Conservation (phyloP, 805 yeast genomes). For the Phaffomyces antillensis region DNA sequence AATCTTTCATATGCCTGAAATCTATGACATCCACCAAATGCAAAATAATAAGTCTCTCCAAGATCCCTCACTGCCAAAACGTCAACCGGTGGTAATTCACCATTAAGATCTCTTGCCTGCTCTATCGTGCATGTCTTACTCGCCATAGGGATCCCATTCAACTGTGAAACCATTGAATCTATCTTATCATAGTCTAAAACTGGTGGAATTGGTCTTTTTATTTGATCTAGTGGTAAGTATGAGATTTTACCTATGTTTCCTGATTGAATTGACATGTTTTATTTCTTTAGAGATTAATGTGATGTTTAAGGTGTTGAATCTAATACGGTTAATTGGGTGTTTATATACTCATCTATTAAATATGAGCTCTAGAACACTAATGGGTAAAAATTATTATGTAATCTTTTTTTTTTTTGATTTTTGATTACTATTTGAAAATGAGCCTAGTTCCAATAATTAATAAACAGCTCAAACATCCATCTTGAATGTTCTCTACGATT, state of each 20-base stretch:
- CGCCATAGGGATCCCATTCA: constrained; percentile 56
- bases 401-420: too few relatives aligned
- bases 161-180: constrained; percentile 69
- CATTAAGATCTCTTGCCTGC: constrained; percentile 32
- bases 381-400: too few relatives aligned
- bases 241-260: constrained; percentile 42
- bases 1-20: constrained; percentile 74
- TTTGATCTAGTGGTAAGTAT: constrained; percentile 58
- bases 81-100: constrained; percentile 79
- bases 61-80: constrained; percentile 59
- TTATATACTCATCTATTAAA: too few relatives aligned
- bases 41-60: constrained; percentile 61
- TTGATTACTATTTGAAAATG: too few relatives aligned
- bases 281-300: too few relatives aligned
- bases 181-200: constrained; percentile 70
- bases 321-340: too few relatives aligned
- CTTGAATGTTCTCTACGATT: too few relatives aligned
- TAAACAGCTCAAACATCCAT: too few relatives aligned
- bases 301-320: too few relatives aligned
- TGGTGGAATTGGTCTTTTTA: constrained; percentile 79
- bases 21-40: constrained; percentile 88
- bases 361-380: too few relatives aligned
- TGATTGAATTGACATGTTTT: constrained; percentile 62
- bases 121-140: constrained; percentile 50
- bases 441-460: too few relatives aligned